Percentiles rank a stretch among this genome's conserved stretches.
These are phyloP conservation scores for Aspergillus neotritici DNA, from an alignment of 2,329 filamentous ascomycete genomes.

Conservation along the genomic window DNA sequence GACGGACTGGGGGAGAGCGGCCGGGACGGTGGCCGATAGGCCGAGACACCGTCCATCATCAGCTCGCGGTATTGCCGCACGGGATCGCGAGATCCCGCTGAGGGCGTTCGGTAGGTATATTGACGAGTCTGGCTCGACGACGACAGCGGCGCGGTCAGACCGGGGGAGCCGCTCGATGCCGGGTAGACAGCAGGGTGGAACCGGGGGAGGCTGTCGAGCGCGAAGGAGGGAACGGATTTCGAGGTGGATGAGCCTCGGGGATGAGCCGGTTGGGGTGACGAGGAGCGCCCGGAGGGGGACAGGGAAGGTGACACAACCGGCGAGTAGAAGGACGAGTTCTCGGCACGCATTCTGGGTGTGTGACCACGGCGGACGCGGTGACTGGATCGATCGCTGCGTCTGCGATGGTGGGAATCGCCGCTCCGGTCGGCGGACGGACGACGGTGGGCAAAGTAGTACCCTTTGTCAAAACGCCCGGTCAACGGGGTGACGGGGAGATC, in stretches of 20 bases:
- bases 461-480: constrained; percentile 34
- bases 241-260: constrained; percentile 27
- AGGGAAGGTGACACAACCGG: constrained; percentile 28
- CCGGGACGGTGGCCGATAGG: constrained; percentile 26
- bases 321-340: constrained; percentile 29
- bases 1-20: constrained; percentile 31
- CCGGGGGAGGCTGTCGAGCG: constrained; percentile 39
- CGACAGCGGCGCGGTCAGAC: constrained; percentile 22
- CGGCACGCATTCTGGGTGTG: constrained; percentile 28
- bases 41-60: constrained; percentile 32
- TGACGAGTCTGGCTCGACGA: constrained; percentile 31
- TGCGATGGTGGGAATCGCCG: constrained; percentile 13
- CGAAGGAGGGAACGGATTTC: constrained; percentile 34
- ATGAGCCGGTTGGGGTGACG: constrained; percentile 33
- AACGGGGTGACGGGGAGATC: constrained; percentile 35
- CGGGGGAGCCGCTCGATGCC: constrained; percentile 21
- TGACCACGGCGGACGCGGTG: constrained; percentile 9
- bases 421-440: constrained; percentile 16
- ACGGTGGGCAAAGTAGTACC: constrained; percentile 31
- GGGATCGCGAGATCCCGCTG: constrained; percentile 31
- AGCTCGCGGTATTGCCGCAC: constrained; percentile 41
- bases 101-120: constrained; percentile 27
- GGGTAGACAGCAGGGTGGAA: constrained; percentile 44
- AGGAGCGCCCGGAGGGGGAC: constrained; percentile 28
- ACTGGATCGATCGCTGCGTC: constrained; percentile 10